Evolutionary conservation across 1,139 yeast species (phyloP).

Genomic region (Nakaseomyces bracarensis): DNA sequence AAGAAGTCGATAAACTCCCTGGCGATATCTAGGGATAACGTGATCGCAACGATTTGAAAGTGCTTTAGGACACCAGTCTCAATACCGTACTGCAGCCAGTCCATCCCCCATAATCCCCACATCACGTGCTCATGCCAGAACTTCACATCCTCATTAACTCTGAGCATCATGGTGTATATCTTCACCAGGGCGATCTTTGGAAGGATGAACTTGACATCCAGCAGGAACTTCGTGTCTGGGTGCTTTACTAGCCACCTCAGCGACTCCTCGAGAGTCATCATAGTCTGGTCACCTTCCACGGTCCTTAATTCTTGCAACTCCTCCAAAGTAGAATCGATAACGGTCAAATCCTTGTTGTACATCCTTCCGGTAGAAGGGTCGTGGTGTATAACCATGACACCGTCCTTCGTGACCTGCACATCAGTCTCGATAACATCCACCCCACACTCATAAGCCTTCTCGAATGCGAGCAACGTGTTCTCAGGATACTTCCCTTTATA

Average conservation of each 20-base stretch:
- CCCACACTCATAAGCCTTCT: slow-evolving; percentile 60
- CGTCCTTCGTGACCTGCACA: slow-evolving; percentile 68
- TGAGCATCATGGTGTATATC: slow-evolving; percentile 43
- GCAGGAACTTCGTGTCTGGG: slow-evolving; percentile 46
- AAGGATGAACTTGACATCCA: slow-evolving; percentile 74
- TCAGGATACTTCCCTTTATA: slow-evolving; percentile 54
- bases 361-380: slow-evolving; percentile 34
- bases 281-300: slow-evolving; percentile 41
- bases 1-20: slow-evolving; percentile 32
- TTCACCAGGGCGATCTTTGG: slow-evolving; percentile 49
- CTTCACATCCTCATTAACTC: slow-evolving; percentile 41
- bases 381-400: slow-evolving; percentile 68
- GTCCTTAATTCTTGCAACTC: slow-evolving; percentile 49
- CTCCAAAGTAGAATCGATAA: slow-evolving; percentile 34
- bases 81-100: slow-evolving; percentile 49
- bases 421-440: slow-evolving; percentile 77
- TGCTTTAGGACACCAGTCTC: slow-evolving; percentile 35
- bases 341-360: slow-evolving; percentile 33
- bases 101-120: slow-evolving; percentile 75
- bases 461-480: slow-evolving; percentile 67
- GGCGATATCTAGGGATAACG: slow-evolving; percentile 38
- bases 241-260: slow-evolving; percentile 49
- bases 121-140: slow-evolving; percentile 66
- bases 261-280: slow-evolving; percentile 56
- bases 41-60: slow-evolving; percentile 46